phyloP scores from a whole-genome alignment of 139 green algal genomes.

The Coelastrella sp. region DNA sequence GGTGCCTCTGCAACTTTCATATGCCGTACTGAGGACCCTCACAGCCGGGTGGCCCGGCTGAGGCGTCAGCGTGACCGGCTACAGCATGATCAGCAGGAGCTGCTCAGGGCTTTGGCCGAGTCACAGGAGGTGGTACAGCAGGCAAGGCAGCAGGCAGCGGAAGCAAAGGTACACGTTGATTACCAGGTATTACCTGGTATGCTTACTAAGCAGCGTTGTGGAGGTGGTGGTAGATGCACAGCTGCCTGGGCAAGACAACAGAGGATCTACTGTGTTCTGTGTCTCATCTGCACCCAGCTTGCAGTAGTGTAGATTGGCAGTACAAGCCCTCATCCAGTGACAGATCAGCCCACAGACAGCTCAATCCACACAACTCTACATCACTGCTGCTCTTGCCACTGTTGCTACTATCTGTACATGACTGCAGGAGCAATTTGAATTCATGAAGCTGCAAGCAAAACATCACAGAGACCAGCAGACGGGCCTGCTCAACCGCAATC shows the following conservation, averaged over 20 bases:
- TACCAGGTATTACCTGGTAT: neutral
- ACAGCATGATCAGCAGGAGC: conserved; percentile 27
- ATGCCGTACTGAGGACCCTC: conserved; percentile 13
- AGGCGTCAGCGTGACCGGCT: conserved; percentile 45
- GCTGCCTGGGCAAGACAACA: too few relatives aligned
- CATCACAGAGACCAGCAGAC: conserved; percentile 22
- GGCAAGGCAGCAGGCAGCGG: neutral
- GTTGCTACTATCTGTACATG: neutral
- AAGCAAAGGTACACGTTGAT: neutral
- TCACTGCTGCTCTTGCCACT: neutral
- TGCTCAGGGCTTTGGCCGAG: neutral
- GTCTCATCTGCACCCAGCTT: too few relatives aligned
- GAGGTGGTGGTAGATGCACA: too few relatives aligned
- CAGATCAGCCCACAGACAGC: neutral
- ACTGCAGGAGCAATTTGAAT: neutral
- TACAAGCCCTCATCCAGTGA: neutral
- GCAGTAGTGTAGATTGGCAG: neutral
- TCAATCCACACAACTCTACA: neutral
- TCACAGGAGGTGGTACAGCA: neutral
- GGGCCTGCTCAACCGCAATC: conserved; percentile 28
- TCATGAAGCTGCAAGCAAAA: neutral
- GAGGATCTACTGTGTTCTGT: too few relatives aligned
- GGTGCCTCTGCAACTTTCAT: neutral
- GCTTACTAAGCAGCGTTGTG: too few relatives aligned
- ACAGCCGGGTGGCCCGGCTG: conserved; percentile 29